A percentile compares a stretch with the other conserved stretches of the same genome.
phyloP scores from a whole-genome alignment of 2,329 filamentous ascomycete genomes.

The Colletotrichum echinochloae region DNA sequence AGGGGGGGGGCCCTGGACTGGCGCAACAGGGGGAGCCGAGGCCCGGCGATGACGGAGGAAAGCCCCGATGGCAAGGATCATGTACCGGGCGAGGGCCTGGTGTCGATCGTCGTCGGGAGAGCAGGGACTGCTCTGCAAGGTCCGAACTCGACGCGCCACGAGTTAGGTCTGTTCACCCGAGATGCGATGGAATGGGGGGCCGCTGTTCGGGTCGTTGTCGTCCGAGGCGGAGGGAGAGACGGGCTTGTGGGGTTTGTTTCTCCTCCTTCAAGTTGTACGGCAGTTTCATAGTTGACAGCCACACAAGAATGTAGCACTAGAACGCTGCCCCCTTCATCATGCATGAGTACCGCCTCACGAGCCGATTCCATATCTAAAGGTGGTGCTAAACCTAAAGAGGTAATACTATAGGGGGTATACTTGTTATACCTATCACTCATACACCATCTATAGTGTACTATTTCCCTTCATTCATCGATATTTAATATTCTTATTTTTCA shows the following conservation, averaged over 20 bases:
- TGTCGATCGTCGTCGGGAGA: neutral
- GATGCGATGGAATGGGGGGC: conserved; percentile 13
- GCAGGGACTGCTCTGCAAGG: neutral
- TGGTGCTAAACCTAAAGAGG: too few relatives aligned
- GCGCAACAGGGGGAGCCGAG: conserved; percentile 27
- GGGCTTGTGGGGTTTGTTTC: conserved; percentile 9
- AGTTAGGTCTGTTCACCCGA: neutral
- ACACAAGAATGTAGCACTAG: too few relatives aligned
- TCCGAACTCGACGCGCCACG: neutral
- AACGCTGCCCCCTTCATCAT: too few relatives aligned
- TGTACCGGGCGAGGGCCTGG: conserved; percentile 20
- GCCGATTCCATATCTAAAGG: too few relatives aligned
- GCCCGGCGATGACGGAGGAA: conserved; percentile 43
- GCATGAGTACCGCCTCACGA: too few relatives aligned
- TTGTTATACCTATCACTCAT: too few relatives aligned
- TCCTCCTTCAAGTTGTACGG: too few relatives aligned
- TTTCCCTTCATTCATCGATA: too few relatives aligned
- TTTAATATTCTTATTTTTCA: too few relatives aligned
- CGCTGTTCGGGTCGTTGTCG: conserved; percentile 14
- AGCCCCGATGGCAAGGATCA: conserved; percentile 45
- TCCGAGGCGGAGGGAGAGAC: conserved; percentile 27
- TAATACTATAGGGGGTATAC: too few relatives aligned
- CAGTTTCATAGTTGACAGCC: too few relatives aligned
- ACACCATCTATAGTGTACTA: too few relatives aligned
- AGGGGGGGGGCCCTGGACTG: neutral